These are phyloP conservation scores for Pythium dissimile DNA, from an alignment of 352 stramenopile species.

Conservation along the genomic window DNA sequence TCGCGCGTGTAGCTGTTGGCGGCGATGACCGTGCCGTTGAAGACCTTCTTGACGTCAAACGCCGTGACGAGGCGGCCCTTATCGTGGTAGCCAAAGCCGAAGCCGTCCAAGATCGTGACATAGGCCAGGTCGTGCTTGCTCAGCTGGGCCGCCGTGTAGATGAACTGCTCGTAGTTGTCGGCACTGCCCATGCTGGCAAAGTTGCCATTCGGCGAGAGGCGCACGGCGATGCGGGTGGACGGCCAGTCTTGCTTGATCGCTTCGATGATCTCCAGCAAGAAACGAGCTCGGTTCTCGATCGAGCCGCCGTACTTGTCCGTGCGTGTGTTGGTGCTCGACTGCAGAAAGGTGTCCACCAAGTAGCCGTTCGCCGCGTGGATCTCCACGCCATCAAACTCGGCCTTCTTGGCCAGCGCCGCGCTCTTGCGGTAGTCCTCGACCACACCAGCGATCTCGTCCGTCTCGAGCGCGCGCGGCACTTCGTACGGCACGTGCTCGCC, in stretches of 20 bases:
- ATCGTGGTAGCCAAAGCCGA: conserved; percentile 32
- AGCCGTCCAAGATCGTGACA: conserved; percentile 32
- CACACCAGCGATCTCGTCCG: conserved; percentile 52
- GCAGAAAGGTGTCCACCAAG: conserved; percentile 81
- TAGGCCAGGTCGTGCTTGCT: conserved; percentile 35
- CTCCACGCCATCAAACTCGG: conserved; percentile 27
- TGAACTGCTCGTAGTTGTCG: conserved; percentile 50
- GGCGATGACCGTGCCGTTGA: conserved; percentile 35
- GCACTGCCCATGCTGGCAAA: conserved; percentile 28
- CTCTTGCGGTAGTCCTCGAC: conserved; percentile 55
- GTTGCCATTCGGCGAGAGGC: conserved; percentile 15
- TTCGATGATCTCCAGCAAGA: conserved; percentile 52
- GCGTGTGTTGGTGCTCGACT: conserved; percentile 49
- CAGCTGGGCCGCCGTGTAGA: conserved; percentile 34
- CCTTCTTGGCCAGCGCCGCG: conserved; percentile 43
- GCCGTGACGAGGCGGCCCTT: conserved; percentile 25
- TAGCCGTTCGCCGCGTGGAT: conserved; percentile 86
- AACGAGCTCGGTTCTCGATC: conserved; percentile 52
- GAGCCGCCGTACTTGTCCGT: conserved; percentile 69
- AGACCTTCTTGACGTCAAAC: conserved; percentile 28
- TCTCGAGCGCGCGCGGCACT: conserved; percentile 40
- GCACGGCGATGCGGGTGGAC: conserved; percentile 7
- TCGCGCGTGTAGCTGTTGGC: conserved; percentile 34
- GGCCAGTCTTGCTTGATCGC: conserved; percentile 9
- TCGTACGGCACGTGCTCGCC: conserved; percentile 21